A percentile compares a stretch with the other conserved stretches of the same genome.
phyloP scores from a whole-genome alignment of 495 filamentous ascomycete species.

The Schizothecium vesticola region DNA sequence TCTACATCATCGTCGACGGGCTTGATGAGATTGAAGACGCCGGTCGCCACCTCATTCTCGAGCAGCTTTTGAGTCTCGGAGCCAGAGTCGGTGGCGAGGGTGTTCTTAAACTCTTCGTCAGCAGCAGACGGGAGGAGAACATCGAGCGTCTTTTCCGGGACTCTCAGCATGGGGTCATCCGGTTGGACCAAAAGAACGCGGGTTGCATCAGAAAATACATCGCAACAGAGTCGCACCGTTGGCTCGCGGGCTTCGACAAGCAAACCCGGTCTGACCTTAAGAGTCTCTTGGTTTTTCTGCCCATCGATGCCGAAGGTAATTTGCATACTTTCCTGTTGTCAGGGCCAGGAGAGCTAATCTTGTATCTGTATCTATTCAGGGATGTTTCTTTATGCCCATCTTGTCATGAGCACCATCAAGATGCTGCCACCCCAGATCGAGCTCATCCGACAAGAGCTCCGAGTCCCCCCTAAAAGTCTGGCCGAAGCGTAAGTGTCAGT shows the following conservation, averaged over 20 bases:
- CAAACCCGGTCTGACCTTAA: not conserved
- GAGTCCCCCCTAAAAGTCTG: too few relatives aligned
- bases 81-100: not conserved
- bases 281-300: not conserved
- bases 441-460: too few relatives aligned
- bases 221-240: not conserved
- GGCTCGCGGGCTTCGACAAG: not conserved
- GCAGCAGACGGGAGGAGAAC: not conserved
- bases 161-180: not conserved
- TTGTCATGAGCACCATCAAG: not conserved
- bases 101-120: not conserved
- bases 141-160: not conserved
- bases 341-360: not conserved
- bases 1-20: not conserved
- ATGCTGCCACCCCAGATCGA: too few relatives aligned
- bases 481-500: too few relatives aligned
- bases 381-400: constrained; percentile 1
- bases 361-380: not conserved
- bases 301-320: too few relatives aligned
- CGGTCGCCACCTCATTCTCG: not conserved
- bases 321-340: not conserved
- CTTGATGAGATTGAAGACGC: not conserved
- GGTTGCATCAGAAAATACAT: not conserved
- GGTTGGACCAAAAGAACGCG: not conserved
- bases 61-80: not conserved